These are phyloP conservation scores for Agarophyton chilense DNA, from an alignment of 23 red algal genomes.

Conservation along the genomic window DNA sequence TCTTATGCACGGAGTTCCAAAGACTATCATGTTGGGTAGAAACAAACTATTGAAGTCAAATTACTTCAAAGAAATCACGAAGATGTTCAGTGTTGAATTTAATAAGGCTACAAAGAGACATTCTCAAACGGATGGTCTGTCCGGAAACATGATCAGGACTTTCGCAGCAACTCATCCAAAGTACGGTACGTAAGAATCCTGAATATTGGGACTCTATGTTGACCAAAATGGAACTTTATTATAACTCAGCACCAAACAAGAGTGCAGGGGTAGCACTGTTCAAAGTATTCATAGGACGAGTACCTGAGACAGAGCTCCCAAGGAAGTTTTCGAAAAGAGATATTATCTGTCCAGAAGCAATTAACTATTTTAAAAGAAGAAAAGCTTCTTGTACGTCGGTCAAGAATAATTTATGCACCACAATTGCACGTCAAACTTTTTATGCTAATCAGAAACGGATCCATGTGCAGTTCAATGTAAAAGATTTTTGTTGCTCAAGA, in stretches of 20 bases:
- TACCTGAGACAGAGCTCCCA: not conserved
- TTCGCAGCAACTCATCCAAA: slow-evolving; percentile 5
- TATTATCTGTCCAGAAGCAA: not conserved
- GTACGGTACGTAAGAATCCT: slow-evolving; percentile 18
- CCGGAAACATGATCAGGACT: slow-evolving; percentile 18
- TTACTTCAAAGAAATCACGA: slow-evolving; percentile 40
- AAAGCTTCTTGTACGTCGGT: not conserved
- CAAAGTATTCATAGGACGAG: slow-evolving; percentile 19
- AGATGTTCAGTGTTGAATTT: slow-evolving; percentile 14
- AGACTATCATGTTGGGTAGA: slow-evolving; percentile 11
- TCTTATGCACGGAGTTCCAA: slow-evolving; percentile 31
- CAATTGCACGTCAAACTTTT: not conserved
- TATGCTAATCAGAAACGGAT: slow-evolving; percentile 25
- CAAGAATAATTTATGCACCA: slow-evolving; percentile 3
- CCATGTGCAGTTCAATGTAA: slow-evolving; percentile 18
- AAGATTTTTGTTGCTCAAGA: slow-evolving; percentile 14
- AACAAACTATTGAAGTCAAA: slow-evolving; percentile 27
- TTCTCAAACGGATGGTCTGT: slow-evolving; percentile 45
- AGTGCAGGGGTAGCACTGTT: slow-evolving; percentile 29
- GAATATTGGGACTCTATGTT: slow-evolving; percentile 5
- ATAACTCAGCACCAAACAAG: slow-evolving; percentile 6
- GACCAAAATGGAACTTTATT: slow-evolving; percentile 23
- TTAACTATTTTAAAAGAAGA: slow-evolving; percentile 1
- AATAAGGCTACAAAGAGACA: slow-evolving; percentile 25
- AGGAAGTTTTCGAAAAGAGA: not conserved